These are phyloP conservation scores for Paraurostyla sp. DNA, from an alignment of 73 alveolate species.

Conservation along the genomic window DNA sequence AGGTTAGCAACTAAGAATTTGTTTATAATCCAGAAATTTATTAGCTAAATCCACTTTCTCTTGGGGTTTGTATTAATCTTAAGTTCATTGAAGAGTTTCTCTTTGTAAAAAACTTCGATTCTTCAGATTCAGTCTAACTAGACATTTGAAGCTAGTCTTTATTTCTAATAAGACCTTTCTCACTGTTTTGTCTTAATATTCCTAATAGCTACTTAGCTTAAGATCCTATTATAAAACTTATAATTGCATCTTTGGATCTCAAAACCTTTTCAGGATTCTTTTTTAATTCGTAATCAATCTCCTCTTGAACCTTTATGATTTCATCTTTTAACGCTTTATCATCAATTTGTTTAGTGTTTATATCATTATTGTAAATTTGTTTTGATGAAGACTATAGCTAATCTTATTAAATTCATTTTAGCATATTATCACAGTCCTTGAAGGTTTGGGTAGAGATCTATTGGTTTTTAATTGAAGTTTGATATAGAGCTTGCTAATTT, in stretches of 20 bases:
- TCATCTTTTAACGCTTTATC: background rate
- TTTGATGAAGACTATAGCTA: too few relatives aligned
- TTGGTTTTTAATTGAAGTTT: too few relatives aligned
- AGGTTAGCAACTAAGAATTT: background rate
- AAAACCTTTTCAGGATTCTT: slow-evolving; percentile 31
- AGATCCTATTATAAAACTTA: background rate
- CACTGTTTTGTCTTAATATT: slow-evolving; percentile 30
- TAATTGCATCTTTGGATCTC: background rate
- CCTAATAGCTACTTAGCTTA: slow-evolving; percentile 25
- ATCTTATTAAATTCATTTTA: too few relatives aligned
- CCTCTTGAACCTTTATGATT: background rate
- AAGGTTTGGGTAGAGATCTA: too few relatives aligned
- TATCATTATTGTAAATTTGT: too few relatives aligned
- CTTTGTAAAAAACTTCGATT: too few relatives aligned
- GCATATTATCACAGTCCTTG: too few relatives aligned
- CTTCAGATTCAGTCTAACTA: too few relatives aligned
- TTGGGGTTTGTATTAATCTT: background rate
- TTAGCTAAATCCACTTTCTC: background rate
- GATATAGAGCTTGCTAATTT: too few relatives aligned
- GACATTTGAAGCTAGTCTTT: background rate
- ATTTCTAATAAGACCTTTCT: background rate
- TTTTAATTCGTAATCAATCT: background rate
- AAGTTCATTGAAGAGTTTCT: background rate
- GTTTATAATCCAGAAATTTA: background rate
- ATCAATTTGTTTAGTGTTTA: background rate